Conservation (phyloP, 1,139 yeast species). For the Zygosaccharomyces sapae region DNA sequence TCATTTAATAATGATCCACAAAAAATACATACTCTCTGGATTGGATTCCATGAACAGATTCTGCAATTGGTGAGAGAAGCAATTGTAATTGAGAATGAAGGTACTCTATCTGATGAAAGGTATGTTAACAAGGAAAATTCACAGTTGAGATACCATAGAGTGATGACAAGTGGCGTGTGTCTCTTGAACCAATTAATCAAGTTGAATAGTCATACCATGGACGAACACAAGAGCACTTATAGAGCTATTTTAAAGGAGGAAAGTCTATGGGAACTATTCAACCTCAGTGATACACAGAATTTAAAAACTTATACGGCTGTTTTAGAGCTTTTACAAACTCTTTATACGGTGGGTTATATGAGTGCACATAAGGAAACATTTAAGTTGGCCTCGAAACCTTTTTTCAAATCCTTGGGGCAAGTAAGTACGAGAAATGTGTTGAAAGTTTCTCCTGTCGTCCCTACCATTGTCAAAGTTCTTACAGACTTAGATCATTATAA, state of each 20-base stretch:
- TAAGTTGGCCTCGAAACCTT: conserved; percentile 47
- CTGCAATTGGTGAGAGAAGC: conserved; percentile 52
- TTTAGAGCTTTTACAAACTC: conserved; percentile 38
- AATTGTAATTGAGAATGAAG: conserved; percentile 52
- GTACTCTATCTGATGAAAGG: conserved; percentile 71
- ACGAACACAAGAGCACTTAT: conserved; percentile 14
- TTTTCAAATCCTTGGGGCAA: conserved; percentile 51
- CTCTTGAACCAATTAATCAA: conserved; percentile 45
- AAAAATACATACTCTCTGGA: conserved; percentile 60
- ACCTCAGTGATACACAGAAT: conserved; percentile 40
- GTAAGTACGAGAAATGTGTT: conserved; percentile 39
- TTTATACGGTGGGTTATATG: conserved; percentile 20
- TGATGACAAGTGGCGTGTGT: conserved; percentile 49
- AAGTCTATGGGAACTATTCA: conserved; percentile 37
- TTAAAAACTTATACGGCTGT: conserved; percentile 47
- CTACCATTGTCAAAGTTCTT: conserved; percentile 50
- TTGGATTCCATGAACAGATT: conserved; percentile 52
- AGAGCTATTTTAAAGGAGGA: conserved; percentile 23
- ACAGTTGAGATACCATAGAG: conserved; percentile 59
- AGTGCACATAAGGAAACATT: conserved; percentile 37
- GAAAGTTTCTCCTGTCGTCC: conserved; percentile 44
- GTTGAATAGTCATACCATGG: conserved; percentile 22
- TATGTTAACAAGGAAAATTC: conserved; percentile 66
- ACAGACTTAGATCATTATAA: conserved; percentile 41
- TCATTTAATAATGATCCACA: conserved; percentile 57